Base-by-base conservation (phyloP, 306 rosid species). In the Lithocarpus polystachyus region DNA sequence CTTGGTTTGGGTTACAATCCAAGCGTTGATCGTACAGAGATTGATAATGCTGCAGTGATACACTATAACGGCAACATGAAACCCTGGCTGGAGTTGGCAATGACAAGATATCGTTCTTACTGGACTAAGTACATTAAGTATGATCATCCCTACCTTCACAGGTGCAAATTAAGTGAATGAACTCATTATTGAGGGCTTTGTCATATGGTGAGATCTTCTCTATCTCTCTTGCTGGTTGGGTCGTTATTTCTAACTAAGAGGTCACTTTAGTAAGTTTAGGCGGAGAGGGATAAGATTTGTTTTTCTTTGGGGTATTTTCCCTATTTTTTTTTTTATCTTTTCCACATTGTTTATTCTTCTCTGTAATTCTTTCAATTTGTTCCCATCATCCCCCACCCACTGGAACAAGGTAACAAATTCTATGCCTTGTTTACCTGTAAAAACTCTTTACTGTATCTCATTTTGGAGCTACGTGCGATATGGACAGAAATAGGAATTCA, bases 1-100 rank as follows among this genome's bases (percentile, higher is more conserved):
- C 99, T 96, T 75, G 99, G 99, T 80, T 90, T 96, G 88, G 99
- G 99, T 45, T 96, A 96, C 88, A 93, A 90, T 84, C 98, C 99
- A 56, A 91, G 90, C 40, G 81, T 96, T 43, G 91, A 85, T 78
- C 89, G 87, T 61, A 55, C 82, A 5, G 84, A 85, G 56, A 85
- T 96, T 31, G 94, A 91, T 26, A 89, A 88, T 12, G 98, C 99
- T 20, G 97, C 99, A 33, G 98, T 96, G 29, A 77, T 96, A 65
- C 99, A 96, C 87, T 96, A 90, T 82, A 93, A 93, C 52, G 99
- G 99, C 64, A 95, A 95, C 78, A 90, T 93, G 97, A 96, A 96
- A 76, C 99, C 99, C 2, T 96, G 99, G 99, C 70, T 96, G 82
- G 97, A 89, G 81, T 87, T 93, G 84, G 92, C 94, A 55, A 91